phyloP scores from a whole-genome alignment of 2,329 filamentous ascomycete species.

The Pyrenochaeta sp. region DNA sequence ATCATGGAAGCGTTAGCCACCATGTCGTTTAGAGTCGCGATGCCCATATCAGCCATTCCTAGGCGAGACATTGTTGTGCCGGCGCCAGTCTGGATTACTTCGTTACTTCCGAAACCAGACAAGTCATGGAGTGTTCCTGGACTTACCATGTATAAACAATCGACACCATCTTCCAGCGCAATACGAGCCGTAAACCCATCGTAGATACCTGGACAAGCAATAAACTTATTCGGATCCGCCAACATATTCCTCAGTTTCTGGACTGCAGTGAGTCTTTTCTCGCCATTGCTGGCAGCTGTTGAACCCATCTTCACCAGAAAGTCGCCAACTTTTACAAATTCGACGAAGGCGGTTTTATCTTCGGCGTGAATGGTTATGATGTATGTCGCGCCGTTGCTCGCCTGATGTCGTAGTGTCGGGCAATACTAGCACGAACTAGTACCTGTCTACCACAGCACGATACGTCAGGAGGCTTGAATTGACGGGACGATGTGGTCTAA shows the following conservation, averaged over 20 bases:
- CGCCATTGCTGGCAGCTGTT: constrained; percentile 6
- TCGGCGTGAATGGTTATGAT: no score
- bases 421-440: no score
- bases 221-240: constrained; percentile 39
- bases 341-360: no score
- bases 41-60: constrained; percentile 68
- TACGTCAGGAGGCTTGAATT: no score
- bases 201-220: constrained; percentile 72
- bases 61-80: constrained; percentile 68
- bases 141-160: constrained; percentile 71
- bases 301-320: constrained; percentile 14
- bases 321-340: constrained; percentile 1
- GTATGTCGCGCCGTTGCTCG: no score
- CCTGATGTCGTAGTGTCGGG: no score
- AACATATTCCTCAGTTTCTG: constrained; percentile 42
- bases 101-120: no score
- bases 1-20: constrained; percentile 69
- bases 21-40: constrained; percentile 70
- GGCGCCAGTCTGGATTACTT: constrained; percentile 72
- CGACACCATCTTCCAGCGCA: constrained; percentile 68
- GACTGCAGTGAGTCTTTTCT: constrained; percentile 30
- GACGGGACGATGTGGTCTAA: no score
- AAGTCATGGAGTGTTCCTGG: no score
- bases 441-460: no score
- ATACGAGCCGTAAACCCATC: constrained; percentile 72